phyloP scores from a whole-genome alignment of 192 early-diverging fungal species.

The Coemansia sp. region DNA sequence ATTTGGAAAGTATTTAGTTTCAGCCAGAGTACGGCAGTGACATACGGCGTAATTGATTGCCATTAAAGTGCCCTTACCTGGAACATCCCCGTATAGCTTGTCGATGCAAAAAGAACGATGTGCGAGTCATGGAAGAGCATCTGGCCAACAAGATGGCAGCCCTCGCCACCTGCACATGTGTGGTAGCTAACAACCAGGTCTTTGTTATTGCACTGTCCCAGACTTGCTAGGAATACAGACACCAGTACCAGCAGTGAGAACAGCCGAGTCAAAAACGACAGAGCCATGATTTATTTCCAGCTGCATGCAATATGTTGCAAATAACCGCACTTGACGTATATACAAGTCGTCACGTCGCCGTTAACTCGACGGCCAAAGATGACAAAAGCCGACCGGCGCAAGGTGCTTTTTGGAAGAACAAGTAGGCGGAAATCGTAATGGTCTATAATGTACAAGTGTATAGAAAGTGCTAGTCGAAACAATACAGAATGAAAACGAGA shows the following conservation, averaged over 20 bases:
- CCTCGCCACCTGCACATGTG: conserved; percentile 34
- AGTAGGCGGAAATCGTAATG: neutral
- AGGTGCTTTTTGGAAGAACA: no score
- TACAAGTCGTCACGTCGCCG: neutral
- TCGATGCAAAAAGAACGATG: conserved; percentile 30
- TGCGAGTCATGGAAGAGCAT: conserved; percentile 44
- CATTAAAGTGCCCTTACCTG: conserved; percentile 28
- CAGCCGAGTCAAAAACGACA: conserved; percentile 2
- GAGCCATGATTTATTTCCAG: neutral
- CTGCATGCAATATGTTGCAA: neutral
- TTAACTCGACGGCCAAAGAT: no score
- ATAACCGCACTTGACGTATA: neutral
- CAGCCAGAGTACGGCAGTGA: neutral
- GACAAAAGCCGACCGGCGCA: no score
- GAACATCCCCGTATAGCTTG: conserved; percentile 23
- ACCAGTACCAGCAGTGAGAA: conserved; percentile 11
- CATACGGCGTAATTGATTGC: neutral
- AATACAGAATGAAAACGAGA: neutral
- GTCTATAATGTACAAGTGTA: neutral
- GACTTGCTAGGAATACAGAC: conserved; percentile 5
- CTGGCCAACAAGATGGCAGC: conserved; percentile 45
- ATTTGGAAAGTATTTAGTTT: neutral
- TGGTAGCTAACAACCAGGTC: conserved; percentile 51
- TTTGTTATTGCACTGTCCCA: conserved; percentile 15
- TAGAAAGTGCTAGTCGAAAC: neutral